Base-by-base conservation (phyloP, 2,329 filamentous ascomycete species). In the Cytospora paraplurivora region DNA sequence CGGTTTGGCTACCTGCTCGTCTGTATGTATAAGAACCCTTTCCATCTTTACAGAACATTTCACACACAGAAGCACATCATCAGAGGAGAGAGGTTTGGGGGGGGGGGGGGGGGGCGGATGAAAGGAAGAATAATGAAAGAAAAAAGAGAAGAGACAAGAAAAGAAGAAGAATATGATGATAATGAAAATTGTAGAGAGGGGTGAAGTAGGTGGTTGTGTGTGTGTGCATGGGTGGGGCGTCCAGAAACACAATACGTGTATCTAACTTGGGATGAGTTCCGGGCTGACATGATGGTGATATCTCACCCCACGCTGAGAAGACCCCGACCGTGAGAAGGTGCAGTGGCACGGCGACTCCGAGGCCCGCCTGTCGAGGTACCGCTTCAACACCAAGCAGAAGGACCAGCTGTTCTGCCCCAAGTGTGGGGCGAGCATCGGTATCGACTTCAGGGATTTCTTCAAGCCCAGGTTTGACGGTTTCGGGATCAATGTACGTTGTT, bases 1-100 rank as follows among this genome's bases (percentile, higher is more conserved):
- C 76, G 80, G n/a, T 76, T 79, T 41, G 83, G 82, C 0, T 83
- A 84, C 64, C 73, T 84, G 32, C 74, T 84, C 34, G 75, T 83
- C 51, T 82, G 78, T 80, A 69, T 21, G 44, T 47, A 21, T 17
- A 41, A 13, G 17, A 64, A 75, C 72, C 32, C 49, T 41, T 47
- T 37, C 34, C 55, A n/a, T 27, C 34, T 53, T 7, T 12, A 47
- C 19, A 3, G n/a, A 17, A 37, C 13, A 3, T 33, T 37, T 7
- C 15, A 19, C n/a, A 13, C 11, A 41, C 17, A 41, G 7, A 8
- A 50, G 41, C 12, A 17, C 10, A 53, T 27, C 27, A 27, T 4
- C 27, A 27, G 27, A 27, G 27, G 27, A 27, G 2, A 27, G 27
- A n/a, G n/a, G n/a, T n/a, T n/a, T n/a, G n/a, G n/a, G n/a, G n/a